Base-by-base conservation (phyloP, 352 stramenopile genomes). In the Plasmopara viticola region DNA sequence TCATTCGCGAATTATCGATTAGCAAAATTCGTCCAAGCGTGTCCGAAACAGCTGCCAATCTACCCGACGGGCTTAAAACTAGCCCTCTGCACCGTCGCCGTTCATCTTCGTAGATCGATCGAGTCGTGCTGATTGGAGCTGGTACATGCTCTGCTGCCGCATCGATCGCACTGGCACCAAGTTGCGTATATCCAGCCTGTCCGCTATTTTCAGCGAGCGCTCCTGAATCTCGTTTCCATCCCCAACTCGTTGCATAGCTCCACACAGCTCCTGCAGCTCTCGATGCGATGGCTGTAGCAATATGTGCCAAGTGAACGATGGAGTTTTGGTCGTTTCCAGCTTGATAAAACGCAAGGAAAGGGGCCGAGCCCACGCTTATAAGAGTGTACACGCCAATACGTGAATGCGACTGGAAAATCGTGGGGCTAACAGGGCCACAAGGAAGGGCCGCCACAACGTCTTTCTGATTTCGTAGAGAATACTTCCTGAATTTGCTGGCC, bases 291-390 rank as follows among this genome's bases (percentile, higher is more conserved):
- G 81, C 83, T 6, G 72, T 89, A 8, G 83, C 83, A 52, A 94
- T 88, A 56, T 94, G 83, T 6, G 83, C 83, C 50, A 94, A 71
- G 38, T 90, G 83, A 45, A 94, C 87, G 52, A 91, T 87, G 31
- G 83, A 94, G 42, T 89, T 91, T 45, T 90, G 80, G 49, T 94
- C 83, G 29, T 88, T 88, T 2, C 80, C 83, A 5, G 83, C 83
- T 31, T 90, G 83, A 44, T 91, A 91, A 41, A 94, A 94, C 9
- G 78, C 74, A 8, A 94, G 53, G 45, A 91, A 89, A 0, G 83
- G 83, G 15, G 70, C 65, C 0, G 72, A 73, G 0, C 83, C 83
- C 17, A 79, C 74, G 29, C 72, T 88, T 6, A 94, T 57, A 44
- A 90, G 72, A 12, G 78, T 89, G 34, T 84, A 83, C 2, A 90